Evolutionary conservation across 108 stramenopile genomes (phyloP), one percentile per base, ranked within the genome.

Genomic region (Fistulifera solaris): DNA sequence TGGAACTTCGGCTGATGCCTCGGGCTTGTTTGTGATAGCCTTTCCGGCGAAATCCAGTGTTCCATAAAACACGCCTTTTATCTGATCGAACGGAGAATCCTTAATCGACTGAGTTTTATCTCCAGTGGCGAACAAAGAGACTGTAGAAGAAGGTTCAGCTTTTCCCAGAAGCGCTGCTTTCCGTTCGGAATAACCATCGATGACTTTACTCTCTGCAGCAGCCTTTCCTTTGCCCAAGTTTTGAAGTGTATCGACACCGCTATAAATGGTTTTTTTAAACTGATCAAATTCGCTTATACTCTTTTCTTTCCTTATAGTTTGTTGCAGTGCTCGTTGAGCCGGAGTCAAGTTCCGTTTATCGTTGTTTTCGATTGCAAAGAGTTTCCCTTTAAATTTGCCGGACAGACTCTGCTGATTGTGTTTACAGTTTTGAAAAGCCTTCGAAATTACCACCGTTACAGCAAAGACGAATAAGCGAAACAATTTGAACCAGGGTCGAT

Each of bases 41-140:
- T 31, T 18, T 4, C n/a, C n/a, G 8, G 54, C 31, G 5, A 18
- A 14, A 39, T 55, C 54, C 28, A 39, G 16, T 17, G 19, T 23
- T 4, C 8, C 38, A 15, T 23, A 55, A 6, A 55, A 18, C 4
- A 31, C 35, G 16, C 38, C 11, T 22, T 55, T 40, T 6, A 51
- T 6, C 26, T 22, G n/a, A 51, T 51, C 50, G 22, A 51, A 55
- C 22, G 26, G 50, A 52, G 50, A 27, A 18, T 27, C 23, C 25
- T 12, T 52, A 23, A 4, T 27, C 5, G 6, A 3, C 3, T 6
- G 22, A 4, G 50, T 23, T 5, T 23, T 16, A 7, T 27, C 23
- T 52, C 12, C 25, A 35, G 8, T 35, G 8, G 31, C 31, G 8
- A 35, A 35, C 8, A 35, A 35, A 8, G 31, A 35, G 6, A 35